Percentiles rank a stretch among this genome's conserved stretches.
phyloP scores from a whole-genome alignment of 495 filamentous ascomycete species.

The Apiosordaria backusii region DNA sequence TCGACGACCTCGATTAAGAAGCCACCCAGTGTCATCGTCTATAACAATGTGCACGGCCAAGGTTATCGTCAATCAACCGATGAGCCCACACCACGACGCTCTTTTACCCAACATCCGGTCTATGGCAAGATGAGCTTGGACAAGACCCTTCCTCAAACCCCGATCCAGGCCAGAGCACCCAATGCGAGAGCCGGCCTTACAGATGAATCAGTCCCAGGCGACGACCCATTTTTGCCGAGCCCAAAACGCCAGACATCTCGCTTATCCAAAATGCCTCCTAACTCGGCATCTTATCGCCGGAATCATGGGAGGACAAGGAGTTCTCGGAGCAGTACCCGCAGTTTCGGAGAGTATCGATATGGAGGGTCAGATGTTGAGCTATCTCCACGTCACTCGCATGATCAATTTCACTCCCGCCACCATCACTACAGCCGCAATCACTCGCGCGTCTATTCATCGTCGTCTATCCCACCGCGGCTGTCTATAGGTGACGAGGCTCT shows the following conservation, averaged over 20 bases:
- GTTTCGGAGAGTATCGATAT: slow-evolving; percentile 34
- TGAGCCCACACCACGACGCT: slow-evolving; percentile 33
- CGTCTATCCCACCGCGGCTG: slow-evolving; percentile 38
- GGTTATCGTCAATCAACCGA: slow-evolving; percentile 35
- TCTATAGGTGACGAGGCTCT: slow-evolving; percentile 38
- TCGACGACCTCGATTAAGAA: slow-evolving; percentile 41
- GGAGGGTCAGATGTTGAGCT: slow-evolving; percentile 24
- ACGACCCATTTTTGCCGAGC: slow-evolving; percentile 42
- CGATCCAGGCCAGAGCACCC: slow-evolving; percentile 45
- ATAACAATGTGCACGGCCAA: slow-evolving; percentile 31
- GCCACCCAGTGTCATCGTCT: slow-evolving; percentile 46
- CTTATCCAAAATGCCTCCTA: slow-evolving; percentile 41
- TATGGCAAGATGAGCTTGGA: slow-evolving; percentile 40
- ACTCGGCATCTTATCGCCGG: slow-evolving; percentile 26
- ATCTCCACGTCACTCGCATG: slow-evolving; percentile 27
- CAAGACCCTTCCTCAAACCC: slow-evolving; percentile 37
- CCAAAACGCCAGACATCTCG: slow-evolving; percentile 41
- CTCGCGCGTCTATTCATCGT: slow-evolving; percentile 41
- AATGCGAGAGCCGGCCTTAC: slow-evolving; percentile 48
- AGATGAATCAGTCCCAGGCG: slow-evolving; percentile 48
- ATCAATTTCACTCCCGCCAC: slow-evolving; percentile 4
- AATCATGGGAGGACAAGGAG: slow-evolving; percentile 35
- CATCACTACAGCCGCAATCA: slow-evolving; percentile 19
- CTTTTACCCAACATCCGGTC: slow-evolving; percentile 16
- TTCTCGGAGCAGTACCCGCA: slow-evolving; percentile 42